Conservation (phyloP, 2,329 filamentous ascomycete species). For the Talaromyces sp. region DNA sequence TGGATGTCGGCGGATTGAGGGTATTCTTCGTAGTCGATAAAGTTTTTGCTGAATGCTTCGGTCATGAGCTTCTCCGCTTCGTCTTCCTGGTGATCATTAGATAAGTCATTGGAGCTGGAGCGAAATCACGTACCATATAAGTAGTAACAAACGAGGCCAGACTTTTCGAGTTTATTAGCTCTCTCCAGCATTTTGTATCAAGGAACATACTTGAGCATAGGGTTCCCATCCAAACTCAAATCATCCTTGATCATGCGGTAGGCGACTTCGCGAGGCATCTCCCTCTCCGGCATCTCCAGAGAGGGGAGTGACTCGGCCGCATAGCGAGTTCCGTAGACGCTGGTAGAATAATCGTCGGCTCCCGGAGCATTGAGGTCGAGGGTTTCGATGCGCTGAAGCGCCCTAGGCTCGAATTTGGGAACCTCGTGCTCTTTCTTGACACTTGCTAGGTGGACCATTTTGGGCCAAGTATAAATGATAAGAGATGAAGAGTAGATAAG, state of each 20-base stretch:
- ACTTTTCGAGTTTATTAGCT: constrained; percentile 50
- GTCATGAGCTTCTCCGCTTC: constrained; percentile 95
- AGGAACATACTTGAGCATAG: constrained; percentile 61
- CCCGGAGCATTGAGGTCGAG: constrained; percentile 45
- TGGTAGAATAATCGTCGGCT: constrained; percentile 60
- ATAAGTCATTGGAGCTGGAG: neutral
- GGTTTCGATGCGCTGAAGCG: constrained; percentile 42
- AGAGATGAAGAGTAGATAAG: neutral
- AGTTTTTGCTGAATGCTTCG: constrained; percentile 90
- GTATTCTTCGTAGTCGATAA: constrained; percentile 86
- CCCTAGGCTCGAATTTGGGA: constrained; percentile 32
- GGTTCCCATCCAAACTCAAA: constrained; percentile 84
- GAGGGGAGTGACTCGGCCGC: constrained; percentile 76
- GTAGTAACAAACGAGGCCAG: constrained; percentile 92
- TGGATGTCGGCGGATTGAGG: constrained; percentile 80
- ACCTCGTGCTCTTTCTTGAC: constrained; percentile 39
- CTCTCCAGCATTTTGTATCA: neutral
- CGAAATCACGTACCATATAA: constrained; percentile 69
- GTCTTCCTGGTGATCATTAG: constrained; percentile 61
- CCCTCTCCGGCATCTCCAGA: constrained; percentile 79
- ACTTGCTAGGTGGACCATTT: constrained; percentile 44
- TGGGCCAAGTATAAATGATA: constrained; percentile 1
- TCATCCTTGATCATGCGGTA: constrained; percentile 97
- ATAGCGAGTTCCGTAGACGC: constrained; percentile 84
- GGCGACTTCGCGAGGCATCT: constrained; percentile 91